Base-by-base conservation (phyloP, 371 early-diverging fungal species). In the Chytridium lagenaria region DNA sequence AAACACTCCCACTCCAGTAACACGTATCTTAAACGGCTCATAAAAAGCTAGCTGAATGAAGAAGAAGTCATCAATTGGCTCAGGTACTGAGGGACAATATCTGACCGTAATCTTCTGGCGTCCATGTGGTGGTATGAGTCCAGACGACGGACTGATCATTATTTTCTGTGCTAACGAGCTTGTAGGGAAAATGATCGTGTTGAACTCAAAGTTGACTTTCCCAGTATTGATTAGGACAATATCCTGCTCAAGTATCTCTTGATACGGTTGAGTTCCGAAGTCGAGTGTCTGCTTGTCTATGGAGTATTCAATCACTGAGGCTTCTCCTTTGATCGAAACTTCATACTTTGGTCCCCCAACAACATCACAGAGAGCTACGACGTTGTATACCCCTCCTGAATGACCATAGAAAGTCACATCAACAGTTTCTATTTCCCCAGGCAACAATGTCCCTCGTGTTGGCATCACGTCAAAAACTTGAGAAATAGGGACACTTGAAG, bases 261-360 rank as follows among this genome's bases (percentile, higher is more conserved):
- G 86, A 68, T 87, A 86, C 1, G 69, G 70, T 31, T 68, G 74
- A 30, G 76, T 74, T 0, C 84, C 86, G 64, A 85, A 82, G 38
- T 83, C 81, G 10, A 85, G 39, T 0, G 22, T 26, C 3, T 30
- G 33, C 33, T 74, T 72, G 59, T 83, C 83, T 59, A 86, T 65
- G 19, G 65, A 26, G 69, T 71, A 86, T 34, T 77, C 75, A 22
- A 85, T 76, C 12, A 44, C 33, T 0, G 86, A 85, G 10, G 85
- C 83, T 51, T 83, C 81, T 23, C 85, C 86, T 36, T 70, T 69
- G 10, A 88, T 36, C n/a, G 34, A 1, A 28, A 84, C 51, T 61
- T 84, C 81, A 72, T 88, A 88, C 34, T 82, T 80, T 31, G 88
- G 88, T 0, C 88, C 88, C 0, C 88, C 87, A 0, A 63, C 38